Evolutionary conservation across 1,139 yeast genomes (phyloP).

Genomic region (Pichia sp.): DNA sequence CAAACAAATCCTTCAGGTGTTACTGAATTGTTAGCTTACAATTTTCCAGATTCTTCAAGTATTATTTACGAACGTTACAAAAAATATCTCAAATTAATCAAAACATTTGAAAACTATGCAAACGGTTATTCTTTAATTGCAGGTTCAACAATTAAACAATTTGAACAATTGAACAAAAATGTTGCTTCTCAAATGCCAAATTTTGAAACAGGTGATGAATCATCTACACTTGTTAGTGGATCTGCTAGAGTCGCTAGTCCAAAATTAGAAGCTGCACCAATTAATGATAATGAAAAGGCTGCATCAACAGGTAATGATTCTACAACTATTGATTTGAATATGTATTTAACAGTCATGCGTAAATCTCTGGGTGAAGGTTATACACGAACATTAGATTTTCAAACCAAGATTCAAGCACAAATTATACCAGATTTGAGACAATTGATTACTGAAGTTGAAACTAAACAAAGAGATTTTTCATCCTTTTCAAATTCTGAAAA

Average conservation of each 20-base stretch:
- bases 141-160: slow-evolving; percentile 19
- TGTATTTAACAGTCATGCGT: slow-evolving; percentile 25
- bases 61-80: slow-evolving; percentile 27
- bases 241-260: slow-evolving; percentile 16
- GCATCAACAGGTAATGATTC: slow-evolving; percentile 13
- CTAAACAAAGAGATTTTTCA: slow-evolving; percentile 35
- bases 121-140: slow-evolving; percentile 24
- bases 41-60: slow-evolving; percentile 25
- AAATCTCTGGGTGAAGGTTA: slow-evolving; percentile 19
- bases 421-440: slow-evolving; percentile 27
- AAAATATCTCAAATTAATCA: slow-evolving; percentile 29
- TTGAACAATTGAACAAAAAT: slow-evolving; percentile 23
- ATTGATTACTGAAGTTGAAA: slow-evolving; percentile 28
- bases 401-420: slow-evolving; percentile 22
- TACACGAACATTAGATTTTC: slow-evolving; percentile 19
- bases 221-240: slow-evolving; percentile 23
- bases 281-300: slow-evolving; percentile 9
- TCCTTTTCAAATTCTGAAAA: slow-evolving; percentile 22
- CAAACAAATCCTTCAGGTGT: neutral
- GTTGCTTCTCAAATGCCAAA: slow-evolving; percentile 23
- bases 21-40: slow-evolving; percentile 14
- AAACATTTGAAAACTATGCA: slow-evolving; percentile 21
- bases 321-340: slow-evolving; percentile 17
- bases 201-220: slow-evolving; percentile 25
- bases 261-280: slow-evolving; percentile 16